Percentiles rank a stretch among this genome's conserved stretches.
Conservation (phyloP, 1,139 yeast genomes). For the Blastobotrys niveus region DNA sequence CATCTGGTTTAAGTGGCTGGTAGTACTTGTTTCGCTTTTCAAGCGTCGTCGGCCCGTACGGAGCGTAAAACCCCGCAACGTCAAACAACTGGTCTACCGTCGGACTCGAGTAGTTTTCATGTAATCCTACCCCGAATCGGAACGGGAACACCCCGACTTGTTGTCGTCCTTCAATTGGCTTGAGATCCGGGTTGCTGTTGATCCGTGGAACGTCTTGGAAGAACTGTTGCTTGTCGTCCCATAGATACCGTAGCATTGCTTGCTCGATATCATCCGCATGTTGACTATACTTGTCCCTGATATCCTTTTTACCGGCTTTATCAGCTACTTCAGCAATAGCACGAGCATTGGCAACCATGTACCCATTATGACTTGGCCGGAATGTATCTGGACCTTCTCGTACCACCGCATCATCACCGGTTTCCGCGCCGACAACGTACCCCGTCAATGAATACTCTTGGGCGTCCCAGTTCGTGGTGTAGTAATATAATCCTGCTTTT, state of each 20-base stretch:
- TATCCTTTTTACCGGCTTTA: background rate
- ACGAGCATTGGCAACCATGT: background rate
- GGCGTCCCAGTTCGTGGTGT: background rate
- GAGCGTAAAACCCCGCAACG: background rate
- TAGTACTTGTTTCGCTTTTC: constrained; percentile 3
- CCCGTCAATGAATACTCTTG: background rate
- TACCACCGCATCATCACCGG: background rate
- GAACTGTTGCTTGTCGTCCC: background rate
- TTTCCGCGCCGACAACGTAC: background rate
- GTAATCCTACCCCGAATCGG: background rate
- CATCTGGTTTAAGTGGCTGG: background rate
- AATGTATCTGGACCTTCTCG: background rate
- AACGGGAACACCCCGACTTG: constrained; percentile 5
- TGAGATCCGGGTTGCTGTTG: background rate
- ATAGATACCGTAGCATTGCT: background rate
- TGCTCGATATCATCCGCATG: background rate
- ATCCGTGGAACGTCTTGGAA: background rate
- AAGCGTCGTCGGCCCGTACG: constrained; percentile 3
- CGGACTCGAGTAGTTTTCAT: background rate
- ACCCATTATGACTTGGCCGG: background rate
- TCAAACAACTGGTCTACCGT: constrained; percentile 2
- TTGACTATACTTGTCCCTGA: background rate
- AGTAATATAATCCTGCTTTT: background rate
- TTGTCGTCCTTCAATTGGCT: constrained; percentile 1
- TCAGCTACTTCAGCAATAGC: background rate